phyloP scores from a whole-genome alignment of 2,329 filamentous ascomycete genomes.

The Arthrobotrys conoides region DNA sequence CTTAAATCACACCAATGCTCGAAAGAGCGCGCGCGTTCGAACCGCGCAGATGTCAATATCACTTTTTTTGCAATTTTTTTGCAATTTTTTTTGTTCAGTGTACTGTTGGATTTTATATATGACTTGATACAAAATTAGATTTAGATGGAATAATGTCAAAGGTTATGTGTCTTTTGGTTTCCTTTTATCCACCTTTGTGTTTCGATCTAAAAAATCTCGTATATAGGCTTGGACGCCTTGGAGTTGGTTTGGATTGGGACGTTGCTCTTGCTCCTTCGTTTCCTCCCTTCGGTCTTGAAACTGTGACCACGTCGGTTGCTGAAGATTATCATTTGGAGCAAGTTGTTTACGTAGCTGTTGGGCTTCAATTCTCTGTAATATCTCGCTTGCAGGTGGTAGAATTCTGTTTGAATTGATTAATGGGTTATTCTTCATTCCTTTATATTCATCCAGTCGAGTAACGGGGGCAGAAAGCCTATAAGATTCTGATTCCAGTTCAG shows the following conservation, averaged over 20 bases:
- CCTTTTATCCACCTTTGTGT: background rate
- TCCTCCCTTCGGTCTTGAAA: background rate
- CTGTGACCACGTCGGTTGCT: background rate
- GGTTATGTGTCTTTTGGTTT: background rate
- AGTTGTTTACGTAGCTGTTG: background rate
- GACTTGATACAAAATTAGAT: too few species aligned
- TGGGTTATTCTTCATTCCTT: background rate
- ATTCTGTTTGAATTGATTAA: slow-evolving; percentile 4
- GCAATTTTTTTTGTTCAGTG: too few species aligned
- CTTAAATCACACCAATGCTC: slow-evolving; percentile 61
- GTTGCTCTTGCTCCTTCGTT: too few species aligned
- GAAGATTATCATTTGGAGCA: background rate
- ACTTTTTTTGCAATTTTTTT: slow-evolving; percentile 42
- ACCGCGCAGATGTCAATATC: slow-evolving; percentile 61
- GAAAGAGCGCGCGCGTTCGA: slow-evolving; percentile 61
- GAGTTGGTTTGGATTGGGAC: background rate
- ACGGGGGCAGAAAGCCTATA: background rate
- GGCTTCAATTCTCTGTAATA: background rate
- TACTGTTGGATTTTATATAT: too few species aligned
- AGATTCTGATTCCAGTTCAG: too few species aligned
- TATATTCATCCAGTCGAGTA: background rate
- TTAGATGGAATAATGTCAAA: too few species aligned
- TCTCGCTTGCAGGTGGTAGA: slow-evolving; percentile 20
- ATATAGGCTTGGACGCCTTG: background rate
- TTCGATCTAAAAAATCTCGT: background rate